A percentile compares a stretch with the other conserved stretches of the same genome.
Evolutionary conservation across 768 basidiomycete species (phyloP).

Genomic region (Rhizopogon vesiculosus): DNA sequence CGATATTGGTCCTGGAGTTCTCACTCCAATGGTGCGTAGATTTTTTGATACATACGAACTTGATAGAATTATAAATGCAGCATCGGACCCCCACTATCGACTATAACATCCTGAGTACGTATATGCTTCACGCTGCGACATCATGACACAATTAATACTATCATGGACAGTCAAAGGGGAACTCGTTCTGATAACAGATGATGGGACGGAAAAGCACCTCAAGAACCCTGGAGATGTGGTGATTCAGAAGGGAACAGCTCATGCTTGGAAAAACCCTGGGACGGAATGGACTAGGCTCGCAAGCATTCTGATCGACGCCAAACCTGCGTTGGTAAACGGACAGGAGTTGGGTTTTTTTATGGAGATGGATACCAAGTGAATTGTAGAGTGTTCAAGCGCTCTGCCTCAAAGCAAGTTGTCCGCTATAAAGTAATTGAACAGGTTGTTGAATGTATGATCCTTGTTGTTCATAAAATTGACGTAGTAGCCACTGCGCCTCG

Average conservation of each 20-base stretch:
- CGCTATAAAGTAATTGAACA: neutral
- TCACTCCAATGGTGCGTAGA: constrained; percentile 41
- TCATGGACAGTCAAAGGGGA: constrained; percentile 44
- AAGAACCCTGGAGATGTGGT: constrained; percentile 54
- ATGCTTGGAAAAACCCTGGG: constrained; percentile 56
- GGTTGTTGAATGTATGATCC: neutral
- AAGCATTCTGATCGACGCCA: constrained; percentile 48
- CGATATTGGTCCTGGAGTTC: constrained; percentile 48
- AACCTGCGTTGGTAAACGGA: constrained; percentile 46
- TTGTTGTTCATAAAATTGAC: too few species aligned
- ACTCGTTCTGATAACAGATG: constrained; percentile 50
- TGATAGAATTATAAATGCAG: neutral
- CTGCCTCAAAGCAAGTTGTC: neutral
- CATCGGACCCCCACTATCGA: constrained; percentile 52
- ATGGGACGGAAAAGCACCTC: constrained; percentile 47
- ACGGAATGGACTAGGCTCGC: constrained; percentile 47
- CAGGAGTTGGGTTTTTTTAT: constrained; percentile 27
- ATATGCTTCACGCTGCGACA: neutral
- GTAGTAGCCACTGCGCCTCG: neutral
- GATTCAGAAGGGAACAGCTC: constrained; percentile 54
- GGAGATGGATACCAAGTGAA: constrained; percentile 2
- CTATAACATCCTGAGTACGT: constrained; percentile 53
- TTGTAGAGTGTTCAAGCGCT: constrained; percentile 11
- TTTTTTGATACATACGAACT: neutral
- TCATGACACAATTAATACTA: neutral